Conservation (phyloP, 2,329 filamentous ascomycete genomes). For the Arthrobotrys entomopaga region DNA sequence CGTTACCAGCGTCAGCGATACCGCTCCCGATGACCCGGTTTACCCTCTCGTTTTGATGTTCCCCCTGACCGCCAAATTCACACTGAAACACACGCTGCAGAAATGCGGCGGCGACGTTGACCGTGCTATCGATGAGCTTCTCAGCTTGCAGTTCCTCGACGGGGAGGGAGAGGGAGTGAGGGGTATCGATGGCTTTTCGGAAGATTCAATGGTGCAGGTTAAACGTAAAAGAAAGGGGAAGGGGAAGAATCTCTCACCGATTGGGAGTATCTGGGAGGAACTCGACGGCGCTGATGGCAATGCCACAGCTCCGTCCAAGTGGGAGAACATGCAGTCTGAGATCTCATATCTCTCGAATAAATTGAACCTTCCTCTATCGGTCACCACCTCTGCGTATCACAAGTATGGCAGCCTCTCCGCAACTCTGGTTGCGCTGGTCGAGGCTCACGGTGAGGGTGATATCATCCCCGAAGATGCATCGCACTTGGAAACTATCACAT, state of each 20-base stretch:
- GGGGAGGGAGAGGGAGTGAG: constrained; percentile 55
- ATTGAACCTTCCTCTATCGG: constrained; percentile 51
- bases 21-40: constrained; percentile 27
- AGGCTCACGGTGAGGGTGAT: constrained; percentile 34
- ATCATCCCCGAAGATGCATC: constrained; percentile 53
- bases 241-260: constrained; percentile 28
- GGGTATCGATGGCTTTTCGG: constrained; percentile 57
- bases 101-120: constrained; percentile 56
- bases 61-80: constrained; percentile 50
- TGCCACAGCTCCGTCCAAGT: constrained; percentile 42
- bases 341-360: constrained; percentile 55
- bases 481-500: constrained; percentile 52
- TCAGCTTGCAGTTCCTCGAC: constrained; percentile 56
- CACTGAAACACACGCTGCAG: constrained; percentile 55
- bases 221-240: constrained; percentile 48
- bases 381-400: constrained; percentile 56
- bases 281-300: constrained; percentile 19
- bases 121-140: constrained; percentile 57
- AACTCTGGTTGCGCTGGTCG: constrained; percentile 55
- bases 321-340: constrained; percentile 57
- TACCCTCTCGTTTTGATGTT: constrained; percentile 56
- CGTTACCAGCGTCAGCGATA: constrained; percentile 52
- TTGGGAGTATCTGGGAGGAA: constrained; percentile 43
- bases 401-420: constrained; percentile 51
- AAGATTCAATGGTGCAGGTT: constrained; percentile 40